Conservation (phyloP, 352 stramenopile species). For the Pythium periplocum region DNA sequence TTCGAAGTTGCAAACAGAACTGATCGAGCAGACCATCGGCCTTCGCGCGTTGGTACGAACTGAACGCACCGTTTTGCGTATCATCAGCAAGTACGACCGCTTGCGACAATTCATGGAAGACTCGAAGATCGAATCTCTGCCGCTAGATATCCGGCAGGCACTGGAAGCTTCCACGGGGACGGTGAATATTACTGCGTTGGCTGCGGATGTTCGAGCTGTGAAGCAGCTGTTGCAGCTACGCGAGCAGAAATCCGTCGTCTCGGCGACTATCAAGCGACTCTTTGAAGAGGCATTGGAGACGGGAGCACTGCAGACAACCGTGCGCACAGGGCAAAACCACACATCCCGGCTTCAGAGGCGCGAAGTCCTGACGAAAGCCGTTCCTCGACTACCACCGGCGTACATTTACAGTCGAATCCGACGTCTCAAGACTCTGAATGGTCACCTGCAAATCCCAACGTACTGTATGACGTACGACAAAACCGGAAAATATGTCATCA, state of each 20-base stretch:
- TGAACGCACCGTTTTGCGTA: constrained; percentile 46
- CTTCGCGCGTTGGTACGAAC: constrained; percentile 43
- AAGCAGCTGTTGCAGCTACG: constrained; percentile 71
- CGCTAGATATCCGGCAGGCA: constrained; percentile 34
- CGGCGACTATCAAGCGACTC: constrained; percentile 26
- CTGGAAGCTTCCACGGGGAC: constrained; percentile 18
- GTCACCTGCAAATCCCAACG: constrained; percentile 91
- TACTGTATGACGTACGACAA: constrained; percentile 97
- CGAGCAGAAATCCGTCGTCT: constrained; percentile 28
- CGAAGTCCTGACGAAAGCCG: constrained; percentile 34
- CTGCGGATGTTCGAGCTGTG: constrained; percentile 66
- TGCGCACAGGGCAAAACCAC: constrained; percentile 54
- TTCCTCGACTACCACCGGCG: constrained; percentile 32
- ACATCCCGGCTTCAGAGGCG: constrained; percentile 40
- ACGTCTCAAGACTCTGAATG: constrained; percentile 85
- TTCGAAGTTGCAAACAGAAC: constrained; percentile 44
- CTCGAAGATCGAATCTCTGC: constrained; percentile 46
- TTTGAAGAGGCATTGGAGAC: constrained; percentile 33
- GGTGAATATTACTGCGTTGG: constrained; percentile 44
- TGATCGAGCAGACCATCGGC: constrained; percentile 42
- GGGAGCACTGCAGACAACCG: constrained; percentile 41
- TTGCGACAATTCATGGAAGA: constrained; percentile 49
- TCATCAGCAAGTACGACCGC: constrained; percentile 71
- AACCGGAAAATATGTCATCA: constrained; percentile 94
- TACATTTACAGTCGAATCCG: constrained; percentile 79